Conservation (phyloP, 2,329 filamentous ascomycete species). For the Beauveria asiatica region DNA sequence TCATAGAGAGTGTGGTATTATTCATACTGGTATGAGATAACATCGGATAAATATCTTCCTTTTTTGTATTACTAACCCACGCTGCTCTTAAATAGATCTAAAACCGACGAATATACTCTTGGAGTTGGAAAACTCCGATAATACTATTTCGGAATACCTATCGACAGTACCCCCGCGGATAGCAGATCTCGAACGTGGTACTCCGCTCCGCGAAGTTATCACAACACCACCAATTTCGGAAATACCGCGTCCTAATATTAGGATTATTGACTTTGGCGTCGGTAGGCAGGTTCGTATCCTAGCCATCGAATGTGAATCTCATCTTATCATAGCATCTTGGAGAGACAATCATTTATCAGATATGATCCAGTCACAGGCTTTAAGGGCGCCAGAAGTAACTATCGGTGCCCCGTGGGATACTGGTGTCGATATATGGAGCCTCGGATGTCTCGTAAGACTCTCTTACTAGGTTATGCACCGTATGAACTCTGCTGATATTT, state of each 20-base stretch:
- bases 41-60: too few relatives aligned
- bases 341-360: constrained; percentile 16
- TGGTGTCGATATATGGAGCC: constrained; percentile 18
- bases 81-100: neutral
- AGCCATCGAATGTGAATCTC: neutral
- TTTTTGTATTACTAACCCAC: neutral
- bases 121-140: neutral
- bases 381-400: constrained; percentile 19
- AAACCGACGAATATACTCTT: constrained; percentile 6
- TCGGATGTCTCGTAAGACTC: constrained; percentile 12
- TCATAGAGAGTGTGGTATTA: constrained; percentile 3
- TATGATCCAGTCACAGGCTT: constrained; percentile 16
- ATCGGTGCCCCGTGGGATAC: constrained; percentile 17
- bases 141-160: neutral
- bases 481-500: too few relatives aligned
- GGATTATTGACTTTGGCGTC: constrained; percentile 10
- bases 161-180: too few relatives aligned
- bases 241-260: neutral
- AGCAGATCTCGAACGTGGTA: neutral
- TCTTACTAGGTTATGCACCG: too few relatives aligned
- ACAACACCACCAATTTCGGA: constrained; percentile 3
- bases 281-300: too few relatives aligned
- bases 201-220: constrained; percentile 3
- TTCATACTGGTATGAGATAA: neutral
- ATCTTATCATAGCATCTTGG: constrained; percentile 16